Evolutionary conservation across 192 early-diverging fungal genomes (phyloP).

Genomic region (Backusella liffmaniae): DNA sequence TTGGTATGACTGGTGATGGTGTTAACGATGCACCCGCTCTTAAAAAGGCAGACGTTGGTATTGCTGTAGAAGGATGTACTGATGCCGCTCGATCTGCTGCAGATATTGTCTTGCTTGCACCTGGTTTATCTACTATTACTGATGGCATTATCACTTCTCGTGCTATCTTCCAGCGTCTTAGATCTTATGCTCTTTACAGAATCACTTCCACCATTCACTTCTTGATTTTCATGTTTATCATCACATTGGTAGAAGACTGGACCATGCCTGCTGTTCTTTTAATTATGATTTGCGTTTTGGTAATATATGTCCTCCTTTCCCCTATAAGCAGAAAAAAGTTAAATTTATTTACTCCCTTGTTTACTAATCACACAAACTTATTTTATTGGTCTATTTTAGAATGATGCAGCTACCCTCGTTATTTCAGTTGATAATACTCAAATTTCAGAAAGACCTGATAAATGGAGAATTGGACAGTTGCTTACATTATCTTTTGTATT

Average conservation of each 20-base stretch:
- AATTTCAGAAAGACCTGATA: constrained; percentile 88
- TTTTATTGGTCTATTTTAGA: constrained; percentile 33
- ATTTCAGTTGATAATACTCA: constrained; percentile 93
- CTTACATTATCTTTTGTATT: constrained; percentile 79
- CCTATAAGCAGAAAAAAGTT: neutral
- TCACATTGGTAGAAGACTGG: constrained; percentile 81
- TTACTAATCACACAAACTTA: neutral
- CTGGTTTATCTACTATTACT: constrained; percentile 89
- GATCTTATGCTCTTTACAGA: constrained; percentile 90
- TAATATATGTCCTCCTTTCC: constrained; percentile 14
- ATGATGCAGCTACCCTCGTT: constrained; percentile 88
- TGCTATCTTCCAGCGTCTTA: constrained; percentile 95
- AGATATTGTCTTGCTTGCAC: constrained; percentile 91
- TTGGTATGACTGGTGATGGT: constrained; percentile 93
- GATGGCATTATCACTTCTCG: constrained; percentile 88
- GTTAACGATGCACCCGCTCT: constrained; percentile 94
- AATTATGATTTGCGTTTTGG: constrained; percentile 85
- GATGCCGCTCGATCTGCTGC: constrained; percentile 94
- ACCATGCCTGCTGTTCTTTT: constrained; percentile 75
- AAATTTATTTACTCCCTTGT: constrained; percentile 4
- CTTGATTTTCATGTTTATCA: constrained; percentile 93
- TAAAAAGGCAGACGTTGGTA: constrained; percentile 97
- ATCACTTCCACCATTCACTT: constrained; percentile 98
- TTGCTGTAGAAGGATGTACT: constrained; percentile 94
- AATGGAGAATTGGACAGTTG: constrained; percentile 94